Base-by-base conservation (phyloP, 805 yeast genomes). In the Alloascoidea hylecoeti region DNA sequence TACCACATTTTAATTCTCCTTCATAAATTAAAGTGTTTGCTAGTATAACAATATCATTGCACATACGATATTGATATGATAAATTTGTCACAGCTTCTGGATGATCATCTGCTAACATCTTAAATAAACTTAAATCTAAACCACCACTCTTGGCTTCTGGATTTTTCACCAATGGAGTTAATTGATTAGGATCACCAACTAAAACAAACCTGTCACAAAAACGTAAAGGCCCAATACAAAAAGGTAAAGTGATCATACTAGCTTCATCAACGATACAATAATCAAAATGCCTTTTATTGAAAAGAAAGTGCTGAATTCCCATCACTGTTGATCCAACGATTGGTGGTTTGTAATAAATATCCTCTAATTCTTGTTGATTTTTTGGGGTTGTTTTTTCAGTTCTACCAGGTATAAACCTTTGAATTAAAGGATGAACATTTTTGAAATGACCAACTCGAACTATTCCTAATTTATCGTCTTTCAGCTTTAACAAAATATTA, bases 251-350 rank as follows among this genome's bases (percentile, higher is more conserved):
- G 0, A 89, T 82, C 51, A 92, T 98, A 1, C 96, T 86, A 0
- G 97, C 97, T 55, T 92, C 99, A 55, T 92, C 99, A 34, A 92
- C 70, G 33, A 92, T 86, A 51, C 96, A 94, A 51, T 82, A 89
- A 50, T 92, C 98, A 56, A 92, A 92, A 13, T 60, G 65, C 23
- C 72, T 56, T 49, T 63, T 49, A 68, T 58, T 38, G 48, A 86
- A 78, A 2, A 75, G 55, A 51, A 75, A 64, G 50, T 78, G 84
- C 27, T 60, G 66, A 14, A 85, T 68, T 0, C 94, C 88, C 34
- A 89, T 61, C 50, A 95, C 83, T 0, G 98, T 92, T 2, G 86
- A 70, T 0, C 96, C 98, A 1, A 92, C 92, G 2, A 92, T 77
- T 14, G 70, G 72, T 0, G 89, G 75, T 0, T 63, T 60, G 44